phyloP scores from a whole-genome alignment of 192 early-diverging fungal species.

The Cetraspora pellucida region DNA sequence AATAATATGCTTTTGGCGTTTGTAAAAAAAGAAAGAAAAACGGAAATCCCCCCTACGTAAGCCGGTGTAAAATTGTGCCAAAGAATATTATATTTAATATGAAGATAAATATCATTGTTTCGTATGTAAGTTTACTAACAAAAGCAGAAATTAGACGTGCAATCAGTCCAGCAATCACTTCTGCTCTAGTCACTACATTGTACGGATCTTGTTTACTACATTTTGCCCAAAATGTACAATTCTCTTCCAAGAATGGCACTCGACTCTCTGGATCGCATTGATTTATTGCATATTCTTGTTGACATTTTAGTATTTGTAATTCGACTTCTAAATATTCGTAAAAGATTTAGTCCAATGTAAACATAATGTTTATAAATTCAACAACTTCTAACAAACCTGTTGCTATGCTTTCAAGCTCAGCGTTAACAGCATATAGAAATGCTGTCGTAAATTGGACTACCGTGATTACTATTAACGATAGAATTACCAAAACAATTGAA shows the following conservation, averaged over 20 bases:
- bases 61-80: neutral
- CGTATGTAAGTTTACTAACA: neutral
- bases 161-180: neutral
- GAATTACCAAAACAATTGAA: neutral
- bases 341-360: neutral
- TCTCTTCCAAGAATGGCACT: slow-evolving; percentile 4
- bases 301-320: neutral
- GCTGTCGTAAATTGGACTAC: neutral
- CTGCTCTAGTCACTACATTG: neutral
- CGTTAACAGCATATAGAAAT: neutral
- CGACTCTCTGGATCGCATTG: neutral
- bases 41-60: neutral
- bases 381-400: neutral
- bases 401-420: neutral
- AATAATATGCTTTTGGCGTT: too few species aligned
- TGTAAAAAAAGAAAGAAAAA: too few species aligned
- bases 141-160: slow-evolving; percentile 5
- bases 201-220: slow-evolving; percentile 3
- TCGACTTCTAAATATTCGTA: neutral
- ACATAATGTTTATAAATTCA: neutral
- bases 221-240: slow-evolving; percentile 2
- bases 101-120: neutral
- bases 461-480: neutral
- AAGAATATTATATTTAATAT: neutral
- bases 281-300: neutral